Evolutionary conservation across 805 yeast species (phyloP), one percentile per base, ranked within the genome.

Genomic region (Clavispora vitiphila): DNA sequence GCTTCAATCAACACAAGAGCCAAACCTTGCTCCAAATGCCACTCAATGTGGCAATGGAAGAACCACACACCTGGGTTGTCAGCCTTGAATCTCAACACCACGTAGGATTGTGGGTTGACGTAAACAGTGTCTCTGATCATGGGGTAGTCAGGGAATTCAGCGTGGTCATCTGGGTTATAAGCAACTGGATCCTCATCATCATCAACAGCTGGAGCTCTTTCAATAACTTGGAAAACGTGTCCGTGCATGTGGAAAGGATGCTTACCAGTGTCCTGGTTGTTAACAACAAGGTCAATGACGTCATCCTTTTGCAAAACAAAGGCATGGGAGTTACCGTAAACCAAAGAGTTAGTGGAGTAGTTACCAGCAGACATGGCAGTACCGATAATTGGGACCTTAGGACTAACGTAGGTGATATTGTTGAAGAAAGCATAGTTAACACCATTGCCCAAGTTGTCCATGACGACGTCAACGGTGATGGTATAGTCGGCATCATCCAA

Each of bases 231-330:
- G 86, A 90, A 91, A 38, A 64, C 78, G 63, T 85, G 93, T 39
- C 99, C 99, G 69, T 91, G 99, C 60, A 91, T 70, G 68, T 91
- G 99, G 93, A 91, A 91, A 23, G 99, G 98, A 70, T 91, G 99
- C 54, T 74, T 83, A 60, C 98, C 97, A 5, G 95, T 78, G 64
- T 91, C 99, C 46, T 68, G 67, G 65, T 89, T 90, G 72, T 91
- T 91, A 34, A 91, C 57, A 6, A 86, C 85, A 52, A 91, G 77
- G 60, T 91, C 95, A 25, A 91, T 76, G 44, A 85, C 69, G 54
- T 75, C 86, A 56, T 74, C 75, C 53, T 80, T 72, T 50, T 78
- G 76, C 44, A 91, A 67, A 12, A 91, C 87, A 58, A 75, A 72
- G 0, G 96, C 55, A 58, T 90, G 74, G 40, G 95, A 84, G 69